A percentile compares a stretch with the other conserved stretches of the same genome.
phyloP scores from a whole-genome alignment of 1,139 yeast species.

The Blastobotrys apis region DNA sequence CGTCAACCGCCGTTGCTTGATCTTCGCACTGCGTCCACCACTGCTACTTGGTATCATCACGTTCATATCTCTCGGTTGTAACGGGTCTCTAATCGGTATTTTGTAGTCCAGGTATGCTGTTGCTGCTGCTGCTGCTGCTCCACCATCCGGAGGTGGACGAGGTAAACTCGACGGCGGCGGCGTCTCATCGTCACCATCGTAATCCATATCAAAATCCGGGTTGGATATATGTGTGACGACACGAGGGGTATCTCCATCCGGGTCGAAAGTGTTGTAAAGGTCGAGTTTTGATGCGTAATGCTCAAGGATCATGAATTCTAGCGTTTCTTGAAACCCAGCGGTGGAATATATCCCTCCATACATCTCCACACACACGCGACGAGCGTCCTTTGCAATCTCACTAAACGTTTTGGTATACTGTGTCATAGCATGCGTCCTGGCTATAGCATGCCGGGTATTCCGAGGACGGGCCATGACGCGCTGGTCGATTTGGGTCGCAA shows the following conservation, averaged over 20 bases:
- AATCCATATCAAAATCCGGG: background rate
- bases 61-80: too few relatives aligned
- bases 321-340: slow-evolving; percentile 2
- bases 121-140: too few relatives aligned
- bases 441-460: background rate
- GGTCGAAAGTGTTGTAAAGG: slow-evolving; percentile 1
- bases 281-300: slow-evolving; percentile 9
- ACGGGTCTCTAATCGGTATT: too few relatives aligned
- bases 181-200: too few relatives aligned
- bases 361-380: background rate
- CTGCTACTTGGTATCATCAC: too few relatives aligned
- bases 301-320: slow-evolving; percentile 9
- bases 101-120: too few relatives aligned
- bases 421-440: background rate
- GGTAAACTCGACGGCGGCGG: too few relatives aligned
- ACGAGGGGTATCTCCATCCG: background rate
- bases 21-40: too few relatives aligned
- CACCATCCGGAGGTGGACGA: too few relatives aligned
- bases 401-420: background rate
- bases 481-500: slow-evolving; percentile 1
- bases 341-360: slow-evolving; percentile 1
- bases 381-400: slow-evolving; percentile 1
- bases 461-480: slow-evolving; percentile 1
- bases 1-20: too few relatives aligned
- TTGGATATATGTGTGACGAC: background rate